Conservation (phyloP, 768 basidiomycete genomes). For the Tricholoma sp. region DNA sequence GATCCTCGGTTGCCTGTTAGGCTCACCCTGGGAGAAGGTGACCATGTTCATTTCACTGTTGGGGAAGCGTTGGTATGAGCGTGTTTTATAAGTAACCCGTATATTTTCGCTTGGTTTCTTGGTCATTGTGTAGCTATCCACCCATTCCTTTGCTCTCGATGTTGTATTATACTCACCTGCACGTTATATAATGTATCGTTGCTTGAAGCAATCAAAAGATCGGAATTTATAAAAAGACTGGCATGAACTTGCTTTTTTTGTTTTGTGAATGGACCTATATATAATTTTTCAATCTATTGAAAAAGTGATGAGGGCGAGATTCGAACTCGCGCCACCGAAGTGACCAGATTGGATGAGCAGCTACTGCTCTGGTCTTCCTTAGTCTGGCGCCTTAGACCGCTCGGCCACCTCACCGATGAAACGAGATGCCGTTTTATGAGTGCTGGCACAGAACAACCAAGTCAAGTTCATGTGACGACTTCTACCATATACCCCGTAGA, state of each 20-base stretch:
- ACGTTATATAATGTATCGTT: background rate
- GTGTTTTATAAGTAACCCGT: background rate
- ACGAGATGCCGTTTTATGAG: too few relatives aligned
- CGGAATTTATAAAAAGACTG: too few relatives aligned
- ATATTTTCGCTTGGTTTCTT: slow-evolving; percentile 1
- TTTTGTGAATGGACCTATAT: too few relatives aligned
- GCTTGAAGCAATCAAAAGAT: background rate
- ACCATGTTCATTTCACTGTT: slow-evolving; percentile 66
- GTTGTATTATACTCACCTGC: background rate
- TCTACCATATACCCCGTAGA: too few relatives aligned
- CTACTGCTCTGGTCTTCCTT: slow-evolving; percentile 29
- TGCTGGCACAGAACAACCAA: too few relatives aligned
- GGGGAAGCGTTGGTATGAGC: slow-evolving; percentile 37
- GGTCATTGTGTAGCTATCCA: slow-evolving; percentile 3
- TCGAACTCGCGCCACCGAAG: slow-evolving; percentile 2
- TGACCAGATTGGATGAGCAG: background rate
- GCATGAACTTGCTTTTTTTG: too few relatives aligned
- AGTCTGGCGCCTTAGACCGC: slow-evolving; percentile 74
- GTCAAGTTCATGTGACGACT: too few relatives aligned
- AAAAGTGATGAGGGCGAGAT: slow-evolving; percentile 1
- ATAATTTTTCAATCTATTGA: too few relatives aligned
- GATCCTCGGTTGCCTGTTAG: slow-evolving; percentile 77
- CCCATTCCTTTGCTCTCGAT: background rate
- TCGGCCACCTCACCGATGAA: slow-evolving; percentile 59
- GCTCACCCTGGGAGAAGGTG: slow-evolving; percentile 76